Evolutionary conservation across 257 asterid genomes (phyloP).

Genomic region (Ilex aquifolium): DNA sequence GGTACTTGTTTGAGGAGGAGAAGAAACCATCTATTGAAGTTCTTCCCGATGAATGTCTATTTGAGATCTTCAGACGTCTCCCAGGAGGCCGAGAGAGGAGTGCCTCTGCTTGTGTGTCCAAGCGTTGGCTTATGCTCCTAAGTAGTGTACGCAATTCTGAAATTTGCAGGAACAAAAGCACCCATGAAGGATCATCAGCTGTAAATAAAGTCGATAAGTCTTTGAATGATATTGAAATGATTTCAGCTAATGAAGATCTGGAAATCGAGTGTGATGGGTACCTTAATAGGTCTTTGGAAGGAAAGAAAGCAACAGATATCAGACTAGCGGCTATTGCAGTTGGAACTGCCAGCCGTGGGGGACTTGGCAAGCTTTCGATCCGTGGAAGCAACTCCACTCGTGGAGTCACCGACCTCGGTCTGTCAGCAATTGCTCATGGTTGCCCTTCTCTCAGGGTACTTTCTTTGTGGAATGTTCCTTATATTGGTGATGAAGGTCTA

Average conservation of each 20-base stretch:
- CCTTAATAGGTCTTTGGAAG: slow-evolving; percentile 18
- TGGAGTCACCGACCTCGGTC: slow-evolving; percentile 13
- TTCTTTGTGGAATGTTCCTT: slow-evolving; percentile 20
- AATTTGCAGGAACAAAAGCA: not conserved
- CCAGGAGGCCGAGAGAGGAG: not conserved
- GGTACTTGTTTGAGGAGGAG: not conserved
- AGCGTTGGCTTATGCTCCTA: not conserved
- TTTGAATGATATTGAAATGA: not conserved
- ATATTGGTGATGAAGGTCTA: slow-evolving; percentile 14
- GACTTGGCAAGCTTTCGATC: slow-evolving; percentile 16
- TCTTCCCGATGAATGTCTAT: not conserved
- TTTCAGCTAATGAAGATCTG: not conserved
- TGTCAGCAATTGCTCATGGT: slow-evolving; percentile 14
- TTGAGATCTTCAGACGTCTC: not conserved
- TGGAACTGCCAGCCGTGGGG: slow-evolving; percentile 21
- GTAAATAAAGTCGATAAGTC: not conserved
- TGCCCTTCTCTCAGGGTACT: slow-evolving; percentile 22
- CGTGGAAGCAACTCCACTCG: slow-evolving; percentile 10
- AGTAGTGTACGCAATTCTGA: not conserved
- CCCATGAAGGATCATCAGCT: not conserved
- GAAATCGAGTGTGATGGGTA: slow-evolving; percentile 16
- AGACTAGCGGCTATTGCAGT: slow-evolving; percentile 17
- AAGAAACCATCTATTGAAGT: not conserved
- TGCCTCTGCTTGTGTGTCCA: not conserved
- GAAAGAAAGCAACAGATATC: slow-evolving; percentile 18